Base-by-base conservation (phyloP, 805 yeast species). In the Metschnikowia santaceciliae region DNA sequence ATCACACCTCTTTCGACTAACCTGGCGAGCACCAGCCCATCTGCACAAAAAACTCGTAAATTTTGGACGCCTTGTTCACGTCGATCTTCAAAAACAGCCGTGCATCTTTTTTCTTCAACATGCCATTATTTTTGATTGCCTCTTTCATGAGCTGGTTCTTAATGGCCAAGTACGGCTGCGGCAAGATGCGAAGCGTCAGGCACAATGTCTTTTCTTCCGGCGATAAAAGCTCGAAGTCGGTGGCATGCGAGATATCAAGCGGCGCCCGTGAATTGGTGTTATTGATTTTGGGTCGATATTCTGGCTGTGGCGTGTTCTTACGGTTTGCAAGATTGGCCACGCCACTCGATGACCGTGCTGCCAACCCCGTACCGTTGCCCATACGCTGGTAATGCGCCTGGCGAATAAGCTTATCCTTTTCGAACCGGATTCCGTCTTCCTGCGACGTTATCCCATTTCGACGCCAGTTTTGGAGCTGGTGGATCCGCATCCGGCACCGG, bases 391-490 rank as follows among this genome's bases (percentile, higher is more conserved):
- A 67, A 45, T 84, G 83, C 10, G 82, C 80, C 34, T 80, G 71
- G 49, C 96, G 77, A 35, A 80, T 78, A 40, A 83, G 75, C 65
- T 89, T 89, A 65, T 95, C 99, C 65, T 89, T 87, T 64, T 94
- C 99, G 65, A 82, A 94, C 65, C 84, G 87, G 33, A 75, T 69
- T 4, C 98, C 99, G 46, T 81, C 86, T 54, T 91, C 97, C 40
- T 89, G 59, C 0, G 89, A 82, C 3, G 90, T 86, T 46, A 94
- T 80, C 4, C 99, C 99, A 65, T 89, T 86, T 45, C 84, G 79
- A 55, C 99, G 80, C 90, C 96, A 95, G 63, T 86, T 92, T 68
- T 94, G 99, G 32, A 95, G 72, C 68, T 90, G 97, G 47, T 86
- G 87, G 45, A 94, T 90, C 55, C 95, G 80, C 35, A 84, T 78